Base-by-base conservation (phyloP, 1,139 yeast species). In the Candida glucosophila region DNA sequence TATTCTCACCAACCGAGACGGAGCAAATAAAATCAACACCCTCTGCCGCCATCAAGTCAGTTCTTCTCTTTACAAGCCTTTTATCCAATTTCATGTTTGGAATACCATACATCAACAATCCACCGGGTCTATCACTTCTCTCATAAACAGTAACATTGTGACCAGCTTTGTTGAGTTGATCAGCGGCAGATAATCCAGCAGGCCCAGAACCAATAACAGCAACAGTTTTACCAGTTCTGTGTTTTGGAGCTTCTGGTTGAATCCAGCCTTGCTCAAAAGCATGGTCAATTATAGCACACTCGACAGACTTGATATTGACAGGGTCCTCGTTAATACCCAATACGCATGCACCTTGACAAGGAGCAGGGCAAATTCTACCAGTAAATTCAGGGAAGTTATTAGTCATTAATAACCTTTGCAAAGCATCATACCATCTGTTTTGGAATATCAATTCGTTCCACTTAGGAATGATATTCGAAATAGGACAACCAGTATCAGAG, bases 41-140 rank as follows among this genome's bases (percentile, higher is more conserved):
- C 55, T 90, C 96, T 20, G 86, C 95, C 13, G 72, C 81, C 68
- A 90, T 63, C 51, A 90, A 67, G 52, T 88, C 93, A 33, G 92
- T 72, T 67, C 98, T 83, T 52, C 97, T 77, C 63, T 85, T 82
- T 34, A 90, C 95, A 49, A 90, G 73, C 20, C 78, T 68, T 67
- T 90, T 90, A 56, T 90, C 98, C 44, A 90, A 71, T 65, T 90
- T 90, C 98, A 90, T 90, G 67, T 90, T 90, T 45, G 98, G 98
- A 59, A 90, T 90, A 73, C 98, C 98, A 55, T 90, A 90, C 97
- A 90, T 90, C 61, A 90, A 60, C 51, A 90, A 69, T 30, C 98
- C 98, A 66, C 98, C 98, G 30, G 92, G 80, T 55, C 96, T 75
- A 58, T 90, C 96, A 31, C 90, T 68, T 55, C 97, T 77, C 62